Evolutionary conservation across 129 eudicot genomes (phyloP).

Genomic region (Artemisia argyi): DNA sequence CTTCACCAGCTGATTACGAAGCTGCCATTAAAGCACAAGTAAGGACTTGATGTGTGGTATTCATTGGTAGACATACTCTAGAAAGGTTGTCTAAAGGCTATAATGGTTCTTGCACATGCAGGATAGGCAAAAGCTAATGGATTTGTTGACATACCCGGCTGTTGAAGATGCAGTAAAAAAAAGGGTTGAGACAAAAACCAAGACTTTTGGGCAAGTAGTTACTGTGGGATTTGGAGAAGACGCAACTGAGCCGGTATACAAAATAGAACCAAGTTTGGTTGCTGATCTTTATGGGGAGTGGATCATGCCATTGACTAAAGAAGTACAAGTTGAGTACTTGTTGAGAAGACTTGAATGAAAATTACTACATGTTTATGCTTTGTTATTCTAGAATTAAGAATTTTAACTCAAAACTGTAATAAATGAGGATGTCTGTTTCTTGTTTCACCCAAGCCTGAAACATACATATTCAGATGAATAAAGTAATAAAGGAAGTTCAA

Average conservation of each 20-base stretch:
- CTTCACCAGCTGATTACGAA: constrained; percentile 63
- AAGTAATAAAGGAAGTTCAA: too few species aligned
- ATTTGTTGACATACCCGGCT: constrained; percentile 64
- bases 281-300: constrained; percentile 75
- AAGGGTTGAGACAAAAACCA: constrained; percentile 73
- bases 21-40: constrained; percentile 78
- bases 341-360: constrained; percentile 27
- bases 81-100: not conserved
- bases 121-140: constrained; percentile 57
- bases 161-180: constrained; percentile 67
- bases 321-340: constrained; percentile 72
- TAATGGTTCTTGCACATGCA: constrained; percentile 30
- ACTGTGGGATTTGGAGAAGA: constrained; percentile 31
- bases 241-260: constrained; percentile 50
- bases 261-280: constrained; percentile 72
- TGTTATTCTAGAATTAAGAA: not conserved
- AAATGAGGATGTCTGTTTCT: too few species aligned
- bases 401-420: too few species aligned
- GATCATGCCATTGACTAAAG: constrained; percentile 89
- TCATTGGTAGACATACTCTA: not conserved
- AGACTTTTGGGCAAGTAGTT: constrained; percentile 65
- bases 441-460: too few species aligned
- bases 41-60: constrained; percentile 5
- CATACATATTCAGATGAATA: too few species aligned
- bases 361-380: not conserved